These are phyloP conservation scores for Cinnamomum chago DNA, from an alignment of 164 flowering plant species.

Conservation along the genomic window DNA sequence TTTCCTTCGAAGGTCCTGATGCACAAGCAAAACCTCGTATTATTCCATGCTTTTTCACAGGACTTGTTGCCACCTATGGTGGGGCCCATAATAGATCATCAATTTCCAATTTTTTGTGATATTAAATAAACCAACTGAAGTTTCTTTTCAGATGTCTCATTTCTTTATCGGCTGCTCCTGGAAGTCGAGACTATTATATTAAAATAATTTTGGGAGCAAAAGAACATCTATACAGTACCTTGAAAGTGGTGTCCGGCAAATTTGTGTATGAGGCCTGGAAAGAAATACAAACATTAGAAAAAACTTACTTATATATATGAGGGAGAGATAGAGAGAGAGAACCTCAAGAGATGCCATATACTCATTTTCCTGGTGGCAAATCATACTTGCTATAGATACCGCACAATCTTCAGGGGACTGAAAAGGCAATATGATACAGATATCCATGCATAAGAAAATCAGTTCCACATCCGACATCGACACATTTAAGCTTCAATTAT, in stretches of 20 bases:
- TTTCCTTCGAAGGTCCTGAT: slow-evolving; percentile 95
- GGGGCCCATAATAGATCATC: not conserved
- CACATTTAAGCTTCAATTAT: not conserved
- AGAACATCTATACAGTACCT: slow-evolving; percentile 41
- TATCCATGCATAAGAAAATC: not conserved
- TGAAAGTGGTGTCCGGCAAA: slow-evolving; percentile 92
- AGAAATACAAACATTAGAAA: slow-evolving; percentile 21
- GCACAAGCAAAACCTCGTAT: not conserved
- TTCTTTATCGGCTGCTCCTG: no score
- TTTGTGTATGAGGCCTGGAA: slow-evolving; percentile 78
- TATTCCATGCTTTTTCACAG: not conserved
- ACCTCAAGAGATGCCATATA: slow-evolving; percentile 90
- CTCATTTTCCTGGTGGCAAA: slow-evolving; percentile 90
- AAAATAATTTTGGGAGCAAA: not conserved
- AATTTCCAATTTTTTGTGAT: no score
- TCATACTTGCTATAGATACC: slow-evolving; percentile 53
- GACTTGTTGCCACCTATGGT: not conserved
- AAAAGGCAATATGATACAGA: slow-evolving; percentile 10
- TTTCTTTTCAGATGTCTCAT: not conserved
- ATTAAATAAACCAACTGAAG: not conserved
- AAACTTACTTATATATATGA: no score
- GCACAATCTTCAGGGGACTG: slow-evolving; percentile 90
- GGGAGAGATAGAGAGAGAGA: not conserved
- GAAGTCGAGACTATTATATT: not conserved
- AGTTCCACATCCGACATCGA: not conserved